Evolutionary conservation across 768 basidiomycete species (phyloP), one percentile per base, ranked within the genome.

Genomic region (Leccinum obscurum): DNA sequence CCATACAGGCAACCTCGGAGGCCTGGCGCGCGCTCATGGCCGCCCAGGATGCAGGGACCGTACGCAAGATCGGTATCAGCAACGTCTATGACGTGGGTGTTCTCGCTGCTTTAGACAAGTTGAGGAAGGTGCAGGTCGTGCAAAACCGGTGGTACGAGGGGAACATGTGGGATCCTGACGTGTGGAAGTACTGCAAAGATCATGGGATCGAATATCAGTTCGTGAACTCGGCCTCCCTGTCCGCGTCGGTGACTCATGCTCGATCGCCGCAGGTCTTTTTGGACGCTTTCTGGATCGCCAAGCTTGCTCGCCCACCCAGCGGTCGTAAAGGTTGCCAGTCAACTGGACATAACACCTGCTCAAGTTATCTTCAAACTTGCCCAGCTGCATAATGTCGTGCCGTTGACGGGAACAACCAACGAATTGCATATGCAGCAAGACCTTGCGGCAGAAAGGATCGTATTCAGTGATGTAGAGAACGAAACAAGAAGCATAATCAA

Each of bases 111-210:
- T 72, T 92, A 49, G 79, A 78, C 39, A 75, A 79, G 17, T 76
- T 81, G 64, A 77, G 85, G 56, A 80, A 83, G 60, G 83, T 90
- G 5, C 82, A 90, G 58, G 83, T 92, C 32, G 89, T 94, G 15
- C 92, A 93, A 71, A 91, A 92, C 71, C 77, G 92, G 53, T 95
- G 92, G 92, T 89, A 86, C 66, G 86, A 92, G 70, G 86, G 85
- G 6, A 94, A 93, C 60, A 78, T 74, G 5, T 94, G 90, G 88
- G 90, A 93, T 68, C 76, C 75, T 55, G 78, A 79, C 1, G 86
- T 92, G 4, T 79, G 85, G 63, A 74, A 75, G 39, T 88, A 88
- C 64, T 94, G 92, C 70, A 80, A 75, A 64, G 74, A 80, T 56
- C 77, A 87, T 54, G 83, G 74, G 11, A 86, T 90, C 9, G 81